Evolutionary conservation across 192 early-diverging fungal genomes (phyloP), one percentile per base, ranked within the genome.

Genomic region (Jimgerdemannia flammicorona): DNA sequence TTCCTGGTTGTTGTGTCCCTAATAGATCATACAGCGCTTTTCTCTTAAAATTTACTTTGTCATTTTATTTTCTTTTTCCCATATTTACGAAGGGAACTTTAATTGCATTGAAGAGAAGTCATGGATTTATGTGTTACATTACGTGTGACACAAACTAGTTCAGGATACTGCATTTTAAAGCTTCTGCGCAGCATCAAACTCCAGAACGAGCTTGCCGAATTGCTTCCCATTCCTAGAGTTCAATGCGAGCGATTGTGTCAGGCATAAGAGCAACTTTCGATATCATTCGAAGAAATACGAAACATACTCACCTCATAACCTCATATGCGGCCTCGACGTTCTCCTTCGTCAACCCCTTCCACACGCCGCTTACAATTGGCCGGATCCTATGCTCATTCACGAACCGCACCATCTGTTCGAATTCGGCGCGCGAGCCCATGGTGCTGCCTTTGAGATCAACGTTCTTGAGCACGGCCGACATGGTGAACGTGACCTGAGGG

Each of bases 381-480:
- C 72, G 73, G 66, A 93, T 79, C 74, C 87, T 85, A 43, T 90
- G 70, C 72, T 83, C 66, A 20, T 75, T 71, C 3, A 94, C 87
- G 76, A 92, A 91, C 4, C 79, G 79, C 6, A 91, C 71, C 89
- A 91, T 90, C 20, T 85, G 80, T 29, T 79, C 63, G 67, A 92
- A 93, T 70, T 93, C 91, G 2, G 63, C 66, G 18, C 87, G 83
- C 17, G 80, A 88, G 59, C 92, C 92, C 88, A 93, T 91, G 10
- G 88, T 90, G 42, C 83, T 81, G 59, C 92, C 92, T 18, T 79
- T 71, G 40, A 93, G 66, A 3, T 91, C 85, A 70, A 91, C 83
- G 59, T 93, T 88, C 74, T 91, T 90, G 54, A 93, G 43, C 4
- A 87, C 78, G 72, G 82, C 44, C 9, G 64, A 29, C 81, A 93